These are phyloP conservation scores for Paxillus rubicundulus DNA, from an alignment of 768 basidiomycete species.

Conservation along the genomic window DNA sequence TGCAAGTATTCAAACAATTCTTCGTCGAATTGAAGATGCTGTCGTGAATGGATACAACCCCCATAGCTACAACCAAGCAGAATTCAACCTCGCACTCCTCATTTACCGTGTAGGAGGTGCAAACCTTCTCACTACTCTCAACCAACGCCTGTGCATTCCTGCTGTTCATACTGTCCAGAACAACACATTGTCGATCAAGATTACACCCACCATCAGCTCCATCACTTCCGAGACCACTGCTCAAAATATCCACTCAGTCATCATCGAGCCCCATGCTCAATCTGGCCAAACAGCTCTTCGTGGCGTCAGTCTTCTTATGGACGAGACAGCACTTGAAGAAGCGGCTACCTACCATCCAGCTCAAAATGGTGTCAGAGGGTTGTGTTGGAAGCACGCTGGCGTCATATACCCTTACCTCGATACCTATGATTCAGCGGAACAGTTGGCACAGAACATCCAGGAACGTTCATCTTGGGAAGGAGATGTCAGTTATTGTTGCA, in stretches of 20 bases:
- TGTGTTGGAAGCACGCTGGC: conserved; percentile 13
- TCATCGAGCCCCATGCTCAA: neutral
- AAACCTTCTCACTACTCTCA: conserved; percentile 13
- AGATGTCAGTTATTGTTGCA: conserved; percentile 6
- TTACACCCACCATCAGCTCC: neutral
- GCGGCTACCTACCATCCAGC: conserved; percentile 3
- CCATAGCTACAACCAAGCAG: neutral
- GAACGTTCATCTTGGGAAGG: neutral
- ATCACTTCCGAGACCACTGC: neutral
- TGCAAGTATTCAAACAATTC: conserved; percentile 4
- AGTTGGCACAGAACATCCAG: neutral
- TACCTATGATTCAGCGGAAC: conserved; percentile 3
- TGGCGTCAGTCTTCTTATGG: conserved; percentile 10
- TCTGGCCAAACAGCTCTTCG: neutral
- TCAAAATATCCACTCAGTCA: no score
- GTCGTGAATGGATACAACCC: neutral
- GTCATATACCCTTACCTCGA: neutral
- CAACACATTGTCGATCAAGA: neutral
- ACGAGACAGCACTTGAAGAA: conserved; percentile 16
- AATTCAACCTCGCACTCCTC: conserved; percentile 11
- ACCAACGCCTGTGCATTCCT: conserved; percentile 10
- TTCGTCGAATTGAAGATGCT: conserved; percentile 5
- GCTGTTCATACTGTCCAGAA: conserved; percentile 6
- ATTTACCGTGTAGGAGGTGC: conserved; percentile 12
- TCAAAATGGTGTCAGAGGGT: conserved; percentile 8